phyloP scores from a whole-genome alignment of 2,329 filamentous ascomycete genomes.

The Rhynchosporium agropyri region DNA sequence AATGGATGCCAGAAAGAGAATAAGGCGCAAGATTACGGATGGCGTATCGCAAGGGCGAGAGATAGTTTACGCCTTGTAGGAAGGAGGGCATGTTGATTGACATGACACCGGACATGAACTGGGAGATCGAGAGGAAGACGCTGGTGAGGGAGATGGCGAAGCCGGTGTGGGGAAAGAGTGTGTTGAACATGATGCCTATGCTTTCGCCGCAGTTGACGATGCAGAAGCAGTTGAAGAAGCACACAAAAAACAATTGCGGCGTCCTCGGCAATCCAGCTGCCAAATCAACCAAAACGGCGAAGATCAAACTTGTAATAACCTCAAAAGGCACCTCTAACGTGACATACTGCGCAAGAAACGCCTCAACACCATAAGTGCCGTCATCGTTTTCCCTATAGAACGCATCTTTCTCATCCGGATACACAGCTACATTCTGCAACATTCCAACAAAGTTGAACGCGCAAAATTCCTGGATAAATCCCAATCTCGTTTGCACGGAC shows the following conservation, averaged over 20 bases:
- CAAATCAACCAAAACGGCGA: slow-evolving; percentile 64
- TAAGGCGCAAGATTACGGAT: slow-evolving; percentile 69
- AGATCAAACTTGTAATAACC: slow-evolving; percentile 64
- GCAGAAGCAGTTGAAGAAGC: slow-evolving; percentile 70
- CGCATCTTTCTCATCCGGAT: slow-evolving; percentile 71
- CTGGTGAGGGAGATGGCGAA: slow-evolving; percentile 76
- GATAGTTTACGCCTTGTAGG: slow-evolving; percentile 69
- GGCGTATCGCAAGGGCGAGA: slow-evolving; percentile 71
- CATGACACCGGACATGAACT: slow-evolving; percentile 71
- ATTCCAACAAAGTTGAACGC: slow-evolving; percentile 76
- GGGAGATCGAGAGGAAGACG: slow-evolving; percentile 69
- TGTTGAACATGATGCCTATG: slow-evolving; percentile 79
- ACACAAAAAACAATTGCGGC: slow-evolving; percentile 66
- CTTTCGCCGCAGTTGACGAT: slow-evolving; percentile 76
- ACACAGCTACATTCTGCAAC: slow-evolving; percentile 77
- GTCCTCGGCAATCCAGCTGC: slow-evolving; percentile 67
- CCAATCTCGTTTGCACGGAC: slow-evolving; percentile 72
- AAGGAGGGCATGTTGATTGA: slow-evolving; percentile 69
- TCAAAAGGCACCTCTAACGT: slow-evolving; percentile 74
- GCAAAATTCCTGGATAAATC: slow-evolving; percentile 72
- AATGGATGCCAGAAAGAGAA: slow-evolving; percentile 60
- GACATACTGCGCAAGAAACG: slow-evolving; percentile 72
- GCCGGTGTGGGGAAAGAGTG: slow-evolving; percentile 71
- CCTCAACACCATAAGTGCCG: slow-evolving; percentile 69
- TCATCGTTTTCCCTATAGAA: slow-evolving; percentile 79